Percentiles rank a stretch among this genome's conserved stretches.
These are phyloP conservation scores for Xylaria flabelliformis DNA, from an alignment of 495 filamentous ascomycete species.

Conservation along the genomic window DNA sequence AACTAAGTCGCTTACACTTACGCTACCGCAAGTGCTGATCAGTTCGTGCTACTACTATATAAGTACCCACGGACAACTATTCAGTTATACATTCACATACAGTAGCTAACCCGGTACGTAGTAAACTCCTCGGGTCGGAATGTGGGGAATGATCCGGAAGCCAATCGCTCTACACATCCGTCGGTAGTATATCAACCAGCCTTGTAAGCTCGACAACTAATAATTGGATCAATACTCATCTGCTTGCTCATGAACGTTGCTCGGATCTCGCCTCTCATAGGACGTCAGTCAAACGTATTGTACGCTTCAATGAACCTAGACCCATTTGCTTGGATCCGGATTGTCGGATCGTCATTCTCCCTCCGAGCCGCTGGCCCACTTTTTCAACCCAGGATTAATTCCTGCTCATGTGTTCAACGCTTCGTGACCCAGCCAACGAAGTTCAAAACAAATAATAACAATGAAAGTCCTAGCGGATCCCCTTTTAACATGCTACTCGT, in stretches of 20 bases:
- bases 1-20: slow-evolving; percentile 3
- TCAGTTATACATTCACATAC: not conserved
- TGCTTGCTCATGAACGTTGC: not conserved
- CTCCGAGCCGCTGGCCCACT: slow-evolving; percentile 22
- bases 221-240: not conserved
- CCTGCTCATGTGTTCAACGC: slow-evolving; percentile 5
- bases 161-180: not conserved
- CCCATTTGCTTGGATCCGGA: slow-evolving; percentile 1
- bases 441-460: slow-evolving; percentile 5
- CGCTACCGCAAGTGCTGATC: not conserved
- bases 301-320: not conserved
- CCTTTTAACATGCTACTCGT: not conserved
- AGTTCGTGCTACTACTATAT: not conserved
- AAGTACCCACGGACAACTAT: not conserved
- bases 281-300: not conserved
- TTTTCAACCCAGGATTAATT: slow-evolving; percentile 7
- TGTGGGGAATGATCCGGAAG: slow-evolving; percentile 7
- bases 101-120: not conserved
- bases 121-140: not conserved
- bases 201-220: not conserved
- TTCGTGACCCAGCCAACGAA: slow-evolving; percentile 18
- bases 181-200: not conserved
- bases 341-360: slow-evolving; percentile 15
- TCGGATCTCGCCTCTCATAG: not conserved
- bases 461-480: slow-evolving; percentile 20